Conservation (phyloP, 2,329 filamentous ascomycete genomes). For the Ilyonectria sp. region DNA sequence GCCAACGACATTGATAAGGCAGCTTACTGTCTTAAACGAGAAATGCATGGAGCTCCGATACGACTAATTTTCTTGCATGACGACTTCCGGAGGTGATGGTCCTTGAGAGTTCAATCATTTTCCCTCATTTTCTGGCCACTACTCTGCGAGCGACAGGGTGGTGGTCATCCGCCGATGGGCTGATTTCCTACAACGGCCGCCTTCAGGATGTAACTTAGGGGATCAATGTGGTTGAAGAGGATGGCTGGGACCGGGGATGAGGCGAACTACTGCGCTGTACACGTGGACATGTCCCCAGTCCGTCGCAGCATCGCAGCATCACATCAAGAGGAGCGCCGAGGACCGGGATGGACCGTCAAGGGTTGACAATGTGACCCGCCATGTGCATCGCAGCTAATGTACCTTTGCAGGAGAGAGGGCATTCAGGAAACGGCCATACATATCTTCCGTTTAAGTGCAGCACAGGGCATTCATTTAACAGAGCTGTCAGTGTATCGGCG, state of each 20-base stretch:
- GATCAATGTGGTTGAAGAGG: neutral
- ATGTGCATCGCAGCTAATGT: neutral
- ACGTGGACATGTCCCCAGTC: constrained; percentile 12
- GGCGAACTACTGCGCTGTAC: constrained; percentile 28
- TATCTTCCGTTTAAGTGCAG: neutral
- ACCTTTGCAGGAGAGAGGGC: neutral
- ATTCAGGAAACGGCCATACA: neutral
- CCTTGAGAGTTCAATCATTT: neutral
- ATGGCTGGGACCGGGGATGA: constrained; percentile 5
- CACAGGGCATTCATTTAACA: too few relatives aligned
- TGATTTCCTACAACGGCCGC: neutral
- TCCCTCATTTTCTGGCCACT: neutral
- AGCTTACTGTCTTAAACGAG: neutral
- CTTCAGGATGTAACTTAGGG: neutral
- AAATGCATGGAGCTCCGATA: neutral
- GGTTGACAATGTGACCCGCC: neutral
- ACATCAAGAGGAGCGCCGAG: neutral
- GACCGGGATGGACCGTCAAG: neutral
- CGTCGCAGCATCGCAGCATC: neutral
- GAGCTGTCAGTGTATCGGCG: neutral
- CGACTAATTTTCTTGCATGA: neutral
- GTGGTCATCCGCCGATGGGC: neutral
- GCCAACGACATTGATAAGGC: neutral
- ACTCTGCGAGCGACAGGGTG: neutral
- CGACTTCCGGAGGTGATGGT: neutral